phyloP scores from a whole-genome alignment of 768 basidiomycete species.

The Mycena sanguinolenta region DNA sequence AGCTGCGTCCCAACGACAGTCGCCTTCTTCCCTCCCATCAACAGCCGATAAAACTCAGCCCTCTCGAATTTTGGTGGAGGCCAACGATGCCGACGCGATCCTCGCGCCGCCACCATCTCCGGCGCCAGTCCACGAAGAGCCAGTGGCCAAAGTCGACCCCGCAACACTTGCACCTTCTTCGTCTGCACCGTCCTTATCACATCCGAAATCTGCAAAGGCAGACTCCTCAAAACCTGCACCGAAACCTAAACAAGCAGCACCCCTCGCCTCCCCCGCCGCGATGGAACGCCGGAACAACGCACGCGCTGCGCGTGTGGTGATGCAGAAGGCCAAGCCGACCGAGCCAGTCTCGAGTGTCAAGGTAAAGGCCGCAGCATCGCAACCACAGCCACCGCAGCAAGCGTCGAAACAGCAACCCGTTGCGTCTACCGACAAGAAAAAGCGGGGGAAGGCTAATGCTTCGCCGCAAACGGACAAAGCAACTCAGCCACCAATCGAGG shows the following conservation, averaged over 20 bases:
- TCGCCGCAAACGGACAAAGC: neutral
- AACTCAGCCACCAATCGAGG: conserved; percentile 9
- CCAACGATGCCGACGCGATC: too few species aligned
- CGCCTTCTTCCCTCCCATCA: neutral
- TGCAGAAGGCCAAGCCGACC: neutral
- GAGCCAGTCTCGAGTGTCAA: neutral
- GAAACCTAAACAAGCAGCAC: neutral
- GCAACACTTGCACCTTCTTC: too few species aligned
- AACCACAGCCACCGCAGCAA: neutral
- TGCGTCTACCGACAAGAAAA: neutral
- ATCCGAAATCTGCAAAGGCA: neutral
- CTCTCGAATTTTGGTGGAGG: neutral
- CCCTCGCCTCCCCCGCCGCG: neutral
- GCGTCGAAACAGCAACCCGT: neutral
- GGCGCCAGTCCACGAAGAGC: neutral
- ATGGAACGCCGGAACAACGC: neutral
- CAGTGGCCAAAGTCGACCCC: too few species aligned
- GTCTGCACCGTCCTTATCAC: neutral
- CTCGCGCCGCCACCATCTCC: neutral
- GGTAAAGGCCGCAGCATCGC: too few species aligned
- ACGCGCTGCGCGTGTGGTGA: neutral
- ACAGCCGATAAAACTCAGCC: neutral
- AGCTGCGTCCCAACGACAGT: neutral
- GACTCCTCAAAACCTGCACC: neutral
- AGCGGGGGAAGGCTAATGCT: neutral